Conservation (phyloP, 306 rosid species). For the Cicer judaicum region DNA sequence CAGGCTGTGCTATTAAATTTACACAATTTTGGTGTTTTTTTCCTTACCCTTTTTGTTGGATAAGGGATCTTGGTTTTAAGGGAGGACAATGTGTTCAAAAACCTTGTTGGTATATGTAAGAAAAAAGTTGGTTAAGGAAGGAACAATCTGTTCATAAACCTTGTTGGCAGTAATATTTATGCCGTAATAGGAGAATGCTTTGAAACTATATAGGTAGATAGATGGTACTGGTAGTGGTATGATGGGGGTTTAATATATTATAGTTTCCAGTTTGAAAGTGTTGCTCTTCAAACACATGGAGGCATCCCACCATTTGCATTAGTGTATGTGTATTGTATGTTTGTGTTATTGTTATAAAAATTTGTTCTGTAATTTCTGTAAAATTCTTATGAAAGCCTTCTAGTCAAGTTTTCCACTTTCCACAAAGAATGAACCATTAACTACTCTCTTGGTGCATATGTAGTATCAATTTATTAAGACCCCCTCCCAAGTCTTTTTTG, state of each 20-base stretch:
- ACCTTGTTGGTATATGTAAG: conserved; percentile 21
- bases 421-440: not conserved
- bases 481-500: not conserved
- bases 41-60: conserved; percentile 35
- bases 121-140: not conserved
- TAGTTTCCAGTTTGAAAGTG: conserved; percentile 18
- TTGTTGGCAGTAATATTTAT: conserved; percentile 21
- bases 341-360: not conserved
- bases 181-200: conserved; percentile 33
- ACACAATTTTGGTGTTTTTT: conserved; percentile 49
- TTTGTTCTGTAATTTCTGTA: not conserved
- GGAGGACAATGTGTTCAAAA: conserved; percentile 36
- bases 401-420: not conserved
- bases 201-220: conserved; percentile 18
- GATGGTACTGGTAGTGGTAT: conserved; percentile 32
- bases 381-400: conserved; percentile 2
- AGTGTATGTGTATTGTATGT: not conserved
- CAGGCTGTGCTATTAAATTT: conserved; percentile 24
- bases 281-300: not conserved
- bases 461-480: not conserved
- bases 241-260: conserved; percentile 39
- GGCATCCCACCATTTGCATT: conserved; percentile 26
- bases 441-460: not conserved
- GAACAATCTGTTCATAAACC: conserved; percentile 7
- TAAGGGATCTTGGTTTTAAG: not conserved